Evolutionary conservation across 2,329 filamentous ascomycete genomes (phyloP), one percentile per base, ranked within the genome.

Genomic region (Leptographium wingfieldii): DNA sequence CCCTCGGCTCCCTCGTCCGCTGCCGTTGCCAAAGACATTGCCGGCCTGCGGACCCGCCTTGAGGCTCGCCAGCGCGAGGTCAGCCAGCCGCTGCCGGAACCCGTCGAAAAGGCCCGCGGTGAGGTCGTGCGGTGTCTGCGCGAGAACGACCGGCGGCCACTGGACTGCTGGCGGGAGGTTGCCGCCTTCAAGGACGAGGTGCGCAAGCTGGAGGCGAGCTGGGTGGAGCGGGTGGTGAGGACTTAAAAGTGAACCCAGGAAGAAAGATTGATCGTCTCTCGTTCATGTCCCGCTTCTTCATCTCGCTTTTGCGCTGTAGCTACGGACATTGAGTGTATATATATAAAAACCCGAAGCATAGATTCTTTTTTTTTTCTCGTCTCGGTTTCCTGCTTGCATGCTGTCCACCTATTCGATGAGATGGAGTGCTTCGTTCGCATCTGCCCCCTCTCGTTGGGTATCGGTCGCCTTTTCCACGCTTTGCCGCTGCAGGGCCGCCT

Each of bases 131-230:
- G 82, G 67, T 97, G 92, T 72, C 77, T 97, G 77, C 79, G 88
- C 63, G 80, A 86, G 69, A 86, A 96, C 72, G 92, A 96, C 74
- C 80, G 90, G 65, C 82, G 90, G 72, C 92, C 92, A 71, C 77
- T 96, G 70, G 89, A 96, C 77, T 97, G 92, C 80, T 96, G 89
- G 88, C 81, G 85, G 73, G 91, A 96, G 81, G 90, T 96, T 29
- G 87, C 95, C 76, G 79, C 78, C 25, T 97, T 97, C 74, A 95
- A 92, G 82, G 81, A 82, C 68, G 90, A 95, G 79, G 92, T 97
- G 57, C 84, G 88, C 66, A 84, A 83, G 76, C 73, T 96, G 73
- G 92, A 96, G 81, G 86, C 84, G 74, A 80, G 79, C 31, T 97
- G 95, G 83, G 90, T 96, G 43, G 87, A 95, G 70, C 90, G 86